Conservation (phyloP, 768 basidiomycete genomes). For the Lenzites betulinus region DNA sequence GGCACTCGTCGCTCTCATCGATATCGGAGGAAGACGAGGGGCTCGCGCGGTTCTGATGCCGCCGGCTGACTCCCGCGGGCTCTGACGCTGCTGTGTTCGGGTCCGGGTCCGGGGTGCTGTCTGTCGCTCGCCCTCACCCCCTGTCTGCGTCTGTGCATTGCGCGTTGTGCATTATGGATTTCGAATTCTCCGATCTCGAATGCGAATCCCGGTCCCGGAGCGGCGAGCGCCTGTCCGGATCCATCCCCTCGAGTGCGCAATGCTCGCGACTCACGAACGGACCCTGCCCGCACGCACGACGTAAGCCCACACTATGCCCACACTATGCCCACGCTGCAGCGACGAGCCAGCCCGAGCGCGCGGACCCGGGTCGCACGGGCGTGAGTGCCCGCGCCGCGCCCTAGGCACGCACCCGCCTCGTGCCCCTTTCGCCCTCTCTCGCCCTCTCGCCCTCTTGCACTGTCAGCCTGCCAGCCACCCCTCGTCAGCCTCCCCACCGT, state of each 20-base stretch:
- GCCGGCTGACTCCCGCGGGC: neutral
- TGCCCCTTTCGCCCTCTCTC: neutral
- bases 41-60: conserved; percentile 16
- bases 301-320: neutral
- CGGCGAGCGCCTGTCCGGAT: neutral
- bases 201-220: neutral
- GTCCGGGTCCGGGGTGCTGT: neutral
- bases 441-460: neutral
- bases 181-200: neutral
- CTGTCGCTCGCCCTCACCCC: too few species aligned
- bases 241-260: neutral
- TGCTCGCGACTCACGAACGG: neutral
- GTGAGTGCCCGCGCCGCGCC: conserved; percentile 6
- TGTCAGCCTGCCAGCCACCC: too few species aligned
- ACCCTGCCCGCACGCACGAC: neutral
- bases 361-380: neutral
- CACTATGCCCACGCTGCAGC: neutral
- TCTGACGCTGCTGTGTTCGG: neutral
- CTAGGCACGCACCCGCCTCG: neutral
- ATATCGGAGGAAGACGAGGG: conserved; percentile 29
- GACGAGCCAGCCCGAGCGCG: neutral
- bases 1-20: conserved; percentile 29
- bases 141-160: too few species aligned
- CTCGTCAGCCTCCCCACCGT: too few species aligned
- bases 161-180: too few species aligned